Evolutionary conservation across 345 rosid genomes (phyloP), one percentile per base, ranked within the genome.

Genomic region (Ceriops tagal): DNA sequence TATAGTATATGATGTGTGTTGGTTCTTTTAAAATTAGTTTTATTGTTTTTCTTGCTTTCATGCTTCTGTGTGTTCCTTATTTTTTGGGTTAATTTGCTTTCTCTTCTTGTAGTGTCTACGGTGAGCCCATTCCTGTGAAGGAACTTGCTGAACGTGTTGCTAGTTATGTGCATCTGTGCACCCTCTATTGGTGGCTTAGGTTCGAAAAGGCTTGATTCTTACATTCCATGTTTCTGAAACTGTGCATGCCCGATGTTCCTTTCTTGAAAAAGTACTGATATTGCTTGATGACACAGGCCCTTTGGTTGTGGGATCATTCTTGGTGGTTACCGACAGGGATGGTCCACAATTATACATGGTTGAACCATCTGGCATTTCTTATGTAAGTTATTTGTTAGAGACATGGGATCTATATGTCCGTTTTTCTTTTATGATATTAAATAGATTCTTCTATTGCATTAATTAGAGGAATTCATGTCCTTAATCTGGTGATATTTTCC

Each of bases 121-220:
- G 99, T 3, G 98, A 96, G 34, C 77, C 90, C 49, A 86, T 96
- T 73, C 97, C 98, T 56, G 86, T 92, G 56, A 90, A 92, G 78
- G 98, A 92, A 85, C 97, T 96, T 71, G 92, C 99, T 11, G 91
- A 86, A 24, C 93, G 97, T 26, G 93, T 96, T 67, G 98, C 98
- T 58, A 90, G 97, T 72, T 96, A 96, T 75, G 99, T 96, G 66
- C 99, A 92, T 75, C 58, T 96, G 34, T 92, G 99, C 79, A 96
- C 98, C 47, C 90, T 96, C n/a, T 96, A 92, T 72, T 96, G 99
- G 99, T 96, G 99, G 99, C 96, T 96, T 49, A 87, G 98, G 97
- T 92, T 70, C 69, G 76, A 32, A 67, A 59, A 47, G 22, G 30
- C 39, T 53, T 67, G 58, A 51, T 59, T 30, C 15, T 73, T 61